A percentile compares a stretch with the other conserved stretches of the same genome.
Evolutionary conservation across 345 rosid genomes (phyloP).

Genomic region (Pistacia atlantica): DNA sequence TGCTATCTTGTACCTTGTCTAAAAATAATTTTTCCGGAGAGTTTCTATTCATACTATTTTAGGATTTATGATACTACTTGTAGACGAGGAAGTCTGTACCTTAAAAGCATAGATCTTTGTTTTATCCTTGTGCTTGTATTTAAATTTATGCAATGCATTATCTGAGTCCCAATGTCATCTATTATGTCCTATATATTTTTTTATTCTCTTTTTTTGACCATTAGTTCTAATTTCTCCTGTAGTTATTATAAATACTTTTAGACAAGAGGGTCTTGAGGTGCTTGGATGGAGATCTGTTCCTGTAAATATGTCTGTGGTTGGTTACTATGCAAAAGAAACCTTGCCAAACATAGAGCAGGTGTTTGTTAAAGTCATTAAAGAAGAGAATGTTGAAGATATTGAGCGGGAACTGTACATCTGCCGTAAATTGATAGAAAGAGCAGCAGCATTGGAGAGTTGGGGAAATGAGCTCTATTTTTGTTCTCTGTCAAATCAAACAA

Average conservation of each 20-base stretch:
- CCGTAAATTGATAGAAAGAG: slow-evolving; percentile 82
- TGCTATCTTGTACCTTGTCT: background rate
- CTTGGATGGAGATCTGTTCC: slow-evolving; percentile 99
- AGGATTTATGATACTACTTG: background rate
- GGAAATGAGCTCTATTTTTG: slow-evolving; percentile 89
- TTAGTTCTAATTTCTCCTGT: slow-evolving; percentile 28
- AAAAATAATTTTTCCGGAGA: background rate
- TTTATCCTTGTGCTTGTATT: background rate
- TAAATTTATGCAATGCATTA: background rate
- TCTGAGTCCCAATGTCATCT: background rate
- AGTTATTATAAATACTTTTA: slow-evolving; percentile 77
- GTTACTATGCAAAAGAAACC: slow-evolving; percentile 89
- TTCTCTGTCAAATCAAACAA: slow-evolving; percentile 90
- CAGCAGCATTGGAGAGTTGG: slow-evolving; percentile 64
- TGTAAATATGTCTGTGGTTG: slow-evolving; percentile 80
- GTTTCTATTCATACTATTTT: background rate
- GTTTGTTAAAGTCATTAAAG: slow-evolving; percentile 82
- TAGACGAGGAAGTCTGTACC: background rate
- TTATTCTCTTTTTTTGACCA: slow-evolving; percentile 26
- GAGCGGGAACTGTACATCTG: slow-evolving; percentile 96
- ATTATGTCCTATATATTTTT: background rate
- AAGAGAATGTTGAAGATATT: slow-evolving; percentile 83
- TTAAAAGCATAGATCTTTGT: slow-evolving; percentile 6
- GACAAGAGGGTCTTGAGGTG: slow-evolving; percentile 92
- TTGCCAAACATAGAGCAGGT: slow-evolving; percentile 96